Percentiles rank a stretch among this genome's conserved stretches.
Conservation (phyloP, 208 protist species). For the Acanthamoeba healyi region DNA sequence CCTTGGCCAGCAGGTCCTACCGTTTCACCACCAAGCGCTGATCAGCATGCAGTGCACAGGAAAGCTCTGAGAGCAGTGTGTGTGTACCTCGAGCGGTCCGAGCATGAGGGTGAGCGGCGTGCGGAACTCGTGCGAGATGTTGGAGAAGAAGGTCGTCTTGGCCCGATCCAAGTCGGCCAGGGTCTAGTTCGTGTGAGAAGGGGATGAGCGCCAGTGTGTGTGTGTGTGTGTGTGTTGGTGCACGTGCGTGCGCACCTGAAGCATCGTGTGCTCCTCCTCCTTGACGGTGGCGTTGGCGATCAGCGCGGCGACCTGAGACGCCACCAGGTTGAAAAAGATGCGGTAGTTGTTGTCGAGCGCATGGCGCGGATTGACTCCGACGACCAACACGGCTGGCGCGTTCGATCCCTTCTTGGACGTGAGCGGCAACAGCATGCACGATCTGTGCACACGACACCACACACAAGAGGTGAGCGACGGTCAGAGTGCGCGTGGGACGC, state of each 20-base stretch:
- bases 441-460: no score
- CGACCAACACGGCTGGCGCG: background rate
- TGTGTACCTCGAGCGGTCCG: constrained; percentile 72
- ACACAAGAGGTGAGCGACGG: no score
- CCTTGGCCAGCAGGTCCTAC: background rate
- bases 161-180: background rate
- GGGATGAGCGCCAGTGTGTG: no score
- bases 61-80: no score
- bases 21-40: constrained; percentile 35
- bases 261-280: constrained; percentile 34
- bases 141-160: background rate
- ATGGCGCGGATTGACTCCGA: constrained; percentile 20
- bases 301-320: background rate
- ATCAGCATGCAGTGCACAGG: no score
- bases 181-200: background rate
- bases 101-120: constrained; percentile 78
- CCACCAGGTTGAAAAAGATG: constrained; percentile 53
- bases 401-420: no score
- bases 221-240: no score
- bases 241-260: no score
- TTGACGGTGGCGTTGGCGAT: background rate
- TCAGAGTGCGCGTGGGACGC: no score
- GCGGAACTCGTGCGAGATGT: constrained; percentile 75
- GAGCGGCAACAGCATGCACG: constrained; percentile 22
- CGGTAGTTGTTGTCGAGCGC: constrained; percentile 14